A percentile compares a stretch with the other conserved stretches of the same genome.
Conservation (phyloP, 768 basidiomycete genomes). For the Pluteus cervinus region DNA sequence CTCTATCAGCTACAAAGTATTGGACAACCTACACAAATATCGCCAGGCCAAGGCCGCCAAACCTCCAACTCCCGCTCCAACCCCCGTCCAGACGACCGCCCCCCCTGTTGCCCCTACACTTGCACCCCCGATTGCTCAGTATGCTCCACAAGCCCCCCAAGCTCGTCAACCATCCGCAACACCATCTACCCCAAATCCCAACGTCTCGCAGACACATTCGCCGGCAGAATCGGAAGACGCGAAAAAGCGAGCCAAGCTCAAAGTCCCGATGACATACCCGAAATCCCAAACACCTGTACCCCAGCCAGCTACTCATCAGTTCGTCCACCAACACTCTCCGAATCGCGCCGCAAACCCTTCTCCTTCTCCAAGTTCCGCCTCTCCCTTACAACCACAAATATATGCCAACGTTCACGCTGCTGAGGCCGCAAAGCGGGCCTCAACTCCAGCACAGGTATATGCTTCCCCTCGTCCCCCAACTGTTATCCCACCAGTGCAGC, state of each 20-base stretch:
- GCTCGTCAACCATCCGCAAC: slow-evolving; percentile 19
- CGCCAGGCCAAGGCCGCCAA: slow-evolving; percentile 21
- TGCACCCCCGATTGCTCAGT: too few relatives aligned
- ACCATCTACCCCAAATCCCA: slow-evolving; percentile 23
- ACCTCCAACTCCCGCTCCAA: slow-evolving; percentile 15
- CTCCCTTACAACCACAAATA: slow-evolving; percentile 31
- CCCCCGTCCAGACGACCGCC: slow-evolving; percentile 16
- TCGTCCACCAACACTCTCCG: slow-evolving; percentile 27
- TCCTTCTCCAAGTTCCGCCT: too few relatives aligned
- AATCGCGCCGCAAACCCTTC: slow-evolving; percentile 17
- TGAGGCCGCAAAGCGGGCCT: slow-evolving; percentile 24
- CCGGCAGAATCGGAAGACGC: slow-evolving; percentile 23
- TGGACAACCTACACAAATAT: slow-evolving; percentile 40
- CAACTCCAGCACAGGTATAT: slow-evolving; percentile 28
- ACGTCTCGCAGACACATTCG: slow-evolving; percentile 23
- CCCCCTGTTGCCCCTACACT: slow-evolving; percentile 5
- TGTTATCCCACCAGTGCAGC: too few relatives aligned
- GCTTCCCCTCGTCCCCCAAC: slow-evolving; percentile 13
- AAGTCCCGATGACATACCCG: slow-evolving; percentile 17
- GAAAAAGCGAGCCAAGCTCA: slow-evolving; percentile 20
- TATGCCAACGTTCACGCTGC: slow-evolving; percentile 29
- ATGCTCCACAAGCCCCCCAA: slow-evolving; percentile 6
- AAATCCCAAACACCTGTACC: slow-evolving; percentile 29
- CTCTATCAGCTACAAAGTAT: slow-evolving; percentile 43
- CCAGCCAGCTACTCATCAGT: slow-evolving; percentile 23